Percentiles rank a stretch among this genome's conserved stretches.
Evolutionary conservation across 495 filamentous ascomycete species (phyloP).

Genomic region (Ascodesmis nigricans): DNA sequence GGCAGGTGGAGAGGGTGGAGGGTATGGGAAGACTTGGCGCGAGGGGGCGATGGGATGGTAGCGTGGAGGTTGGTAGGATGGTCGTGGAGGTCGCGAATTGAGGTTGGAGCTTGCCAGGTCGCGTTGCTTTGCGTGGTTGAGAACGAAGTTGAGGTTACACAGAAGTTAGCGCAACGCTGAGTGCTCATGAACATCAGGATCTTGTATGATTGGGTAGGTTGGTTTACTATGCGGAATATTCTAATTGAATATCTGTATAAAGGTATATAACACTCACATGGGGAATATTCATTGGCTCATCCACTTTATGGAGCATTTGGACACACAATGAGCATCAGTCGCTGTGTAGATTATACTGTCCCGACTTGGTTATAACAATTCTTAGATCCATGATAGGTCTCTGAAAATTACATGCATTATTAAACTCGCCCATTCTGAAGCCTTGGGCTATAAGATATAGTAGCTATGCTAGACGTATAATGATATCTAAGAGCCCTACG

Average conservation of each 20-base stretch:
- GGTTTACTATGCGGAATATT: slow-evolving; percentile 1
- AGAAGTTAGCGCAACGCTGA: slow-evolving; percentile 2
- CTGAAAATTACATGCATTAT: slow-evolving; percentile 1
- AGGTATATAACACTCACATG: background rate
- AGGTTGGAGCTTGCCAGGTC: background rate
- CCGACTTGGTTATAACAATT: background rate
- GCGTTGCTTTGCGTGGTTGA: background rate
- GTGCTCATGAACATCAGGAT: background rate
- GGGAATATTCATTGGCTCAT: too few relatives aligned
- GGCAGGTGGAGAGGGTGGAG: too few relatives aligned
- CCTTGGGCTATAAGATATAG: too few relatives aligned
- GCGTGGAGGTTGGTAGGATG: background rate
- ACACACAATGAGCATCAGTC: too few relatives aligned
- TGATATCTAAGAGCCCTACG: too few relatives aligned
- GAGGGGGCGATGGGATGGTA: too few relatives aligned
- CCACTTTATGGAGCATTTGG: too few relatives aligned
- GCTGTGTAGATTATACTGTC: background rate
- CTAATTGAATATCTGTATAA: background rate
- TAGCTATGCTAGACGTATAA: too few relatives aligned
- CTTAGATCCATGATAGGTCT: background rate
- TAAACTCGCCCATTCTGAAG: slow-evolving; percentile 3
- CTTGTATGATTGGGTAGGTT: background rate
- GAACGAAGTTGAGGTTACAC: background rate
- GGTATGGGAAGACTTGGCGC: too few relatives aligned
- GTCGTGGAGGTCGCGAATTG: background rate